Base-by-base conservation (phyloP, 257 asterid species). In the Fraxinus quadrangulata region DNA sequence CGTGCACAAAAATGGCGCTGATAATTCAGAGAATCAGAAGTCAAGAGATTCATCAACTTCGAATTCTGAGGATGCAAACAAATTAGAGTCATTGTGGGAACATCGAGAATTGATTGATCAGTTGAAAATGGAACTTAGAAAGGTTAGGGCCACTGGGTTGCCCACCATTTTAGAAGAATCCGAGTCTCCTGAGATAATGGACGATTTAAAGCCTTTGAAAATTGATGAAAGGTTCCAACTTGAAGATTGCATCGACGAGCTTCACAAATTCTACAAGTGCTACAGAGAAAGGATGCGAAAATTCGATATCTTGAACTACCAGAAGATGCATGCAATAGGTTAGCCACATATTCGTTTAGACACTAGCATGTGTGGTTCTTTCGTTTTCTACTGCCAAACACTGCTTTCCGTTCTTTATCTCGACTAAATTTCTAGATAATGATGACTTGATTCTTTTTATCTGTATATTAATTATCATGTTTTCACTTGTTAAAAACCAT, bases 321-420 rank as follows among this genome's bases (percentile, higher is more conserved):
- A 96, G 89, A 96, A 96, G 94, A 94, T 96, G 96, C 94, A 93
- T 78, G 96, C 99, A 71, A 92, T 90, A 85, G 99, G 98, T 96
- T 73, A 87, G 97, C 89, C 33, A 72, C 33, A 14, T 8, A 30
- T 17, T 73, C 33, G 6, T 30, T 37, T 67, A 71, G 31, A 4
- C 5, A 73, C 36, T 12, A 10, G 3, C 4, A 3, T 9, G 5
- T 10, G 31, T 10, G 21, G 5, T 24, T 63, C 34, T 8, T 61
- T 7, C 63, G 9, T 19, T 26, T 63, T 12, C 10, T 10, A 63
- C 33, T 63, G 69, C 30, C 67, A n/a, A 56, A 21, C 67, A 9
- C 67, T 23, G 67, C 67, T 23, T 59, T 59, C 16, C 7, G 12
- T n/a, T 56, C 24, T n/a, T 17, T 56, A 5, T n/a, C 66, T 56